Evolutionary conservation across 2,329 filamentous ascomycete genomes (phyloP).

Genomic region (Grosmannia clavigera): DNA sequence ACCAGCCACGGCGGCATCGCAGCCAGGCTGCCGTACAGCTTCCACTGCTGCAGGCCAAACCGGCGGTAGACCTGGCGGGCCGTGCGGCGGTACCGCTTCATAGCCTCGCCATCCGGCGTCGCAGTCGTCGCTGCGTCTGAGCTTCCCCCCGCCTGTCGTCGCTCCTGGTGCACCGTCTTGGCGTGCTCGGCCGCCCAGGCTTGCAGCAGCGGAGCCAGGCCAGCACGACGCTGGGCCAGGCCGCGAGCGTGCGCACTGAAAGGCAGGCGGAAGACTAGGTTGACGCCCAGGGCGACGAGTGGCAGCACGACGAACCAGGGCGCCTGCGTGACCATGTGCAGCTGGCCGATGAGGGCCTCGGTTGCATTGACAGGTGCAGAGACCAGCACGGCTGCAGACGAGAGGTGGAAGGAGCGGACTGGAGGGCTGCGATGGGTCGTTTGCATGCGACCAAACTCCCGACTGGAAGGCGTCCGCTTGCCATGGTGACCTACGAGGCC

Average conservation of each 20-base stretch:
- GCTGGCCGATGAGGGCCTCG: slow-evolving; percentile 28
- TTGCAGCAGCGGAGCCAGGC: slow-evolving; percentile 19
- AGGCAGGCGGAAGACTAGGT: slow-evolving; percentile 32
- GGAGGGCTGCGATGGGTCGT: background rate
- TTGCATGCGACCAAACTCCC: no score
- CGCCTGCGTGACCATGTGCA: slow-evolving; percentile 29
- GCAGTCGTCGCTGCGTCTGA: background rate
- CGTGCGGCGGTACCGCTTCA: slow-evolving; percentile 16
- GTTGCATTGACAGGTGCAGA: slow-evolving; percentile 22
- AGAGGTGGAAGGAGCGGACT: background rate
- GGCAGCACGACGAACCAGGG: slow-evolving; percentile 45
- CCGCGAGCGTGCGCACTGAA: slow-evolving; percentile 26
- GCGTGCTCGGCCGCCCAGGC: slow-evolving; percentile 21
- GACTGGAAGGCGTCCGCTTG: no score
- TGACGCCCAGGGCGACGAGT: slow-evolving; percentile 29
- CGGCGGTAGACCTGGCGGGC: slow-evolving; percentile 15
- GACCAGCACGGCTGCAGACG: background rate
- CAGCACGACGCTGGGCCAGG: slow-evolving; percentile 18
- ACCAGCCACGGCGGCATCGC: slow-evolving; percentile 36
- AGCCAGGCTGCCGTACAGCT: slow-evolving; percentile 25
- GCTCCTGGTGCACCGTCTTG: slow-evolving; percentile 12
- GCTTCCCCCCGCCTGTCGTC: background rate
- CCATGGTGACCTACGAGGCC: no score
- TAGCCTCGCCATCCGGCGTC: background rate
- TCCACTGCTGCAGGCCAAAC: slow-evolving; percentile 36